Evolutionary conservation across 2,329 filamentous ascomycete genomes (phyloP), one percentile per base, ranked within the genome.

Genomic region (Cadophora sp.): DNA sequence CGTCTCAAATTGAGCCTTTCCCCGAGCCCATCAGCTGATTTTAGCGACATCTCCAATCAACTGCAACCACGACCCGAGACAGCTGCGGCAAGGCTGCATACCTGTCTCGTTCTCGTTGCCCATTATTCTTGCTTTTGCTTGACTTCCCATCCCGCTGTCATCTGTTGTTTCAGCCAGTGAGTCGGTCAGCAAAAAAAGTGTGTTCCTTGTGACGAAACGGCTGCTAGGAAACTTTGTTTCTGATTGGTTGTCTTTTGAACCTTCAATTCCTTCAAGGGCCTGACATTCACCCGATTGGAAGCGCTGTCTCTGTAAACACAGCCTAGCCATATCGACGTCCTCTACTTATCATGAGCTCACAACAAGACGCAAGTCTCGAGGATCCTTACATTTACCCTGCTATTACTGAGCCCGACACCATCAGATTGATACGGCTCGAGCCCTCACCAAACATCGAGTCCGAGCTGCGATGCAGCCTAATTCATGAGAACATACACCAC

Each of bases 41-140:
- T 64, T 27, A 59, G 66, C 43, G 63, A 58, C 11, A 22, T 7
- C 22, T 41, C 66, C 59, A 68, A 68, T 68, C 47, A 55, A 48
- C 45, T 14, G 11, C 59, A 45, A 64, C 63, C 66, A 68, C 63
- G 66, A 65, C 59, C 43, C 30, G 47, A 36, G 43, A 62, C 43
- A 51, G 7, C n/a, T 47, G 55, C 47, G 51, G 58, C 64, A 7
- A 41, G 58, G 56, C 59, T 62, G 53, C 33, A 56, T 3, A 27
- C 41, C 36, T 13, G 53, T 58, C 30, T 58, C 53, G 53, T 3
- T 51, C 20, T 27, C 33, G 30, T 39, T 39, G 36, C 16, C 30
- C 13, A 16, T 18, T 39, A 30, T 30, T 39, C n/a, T 62, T 24
- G 24, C 51, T 43, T 62, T 24, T 51, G 47, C 53, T 24, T 18